Base-by-base conservation (phyloP, 352 stramenopile species). In the Phytophthora tentaculata region DNA sequence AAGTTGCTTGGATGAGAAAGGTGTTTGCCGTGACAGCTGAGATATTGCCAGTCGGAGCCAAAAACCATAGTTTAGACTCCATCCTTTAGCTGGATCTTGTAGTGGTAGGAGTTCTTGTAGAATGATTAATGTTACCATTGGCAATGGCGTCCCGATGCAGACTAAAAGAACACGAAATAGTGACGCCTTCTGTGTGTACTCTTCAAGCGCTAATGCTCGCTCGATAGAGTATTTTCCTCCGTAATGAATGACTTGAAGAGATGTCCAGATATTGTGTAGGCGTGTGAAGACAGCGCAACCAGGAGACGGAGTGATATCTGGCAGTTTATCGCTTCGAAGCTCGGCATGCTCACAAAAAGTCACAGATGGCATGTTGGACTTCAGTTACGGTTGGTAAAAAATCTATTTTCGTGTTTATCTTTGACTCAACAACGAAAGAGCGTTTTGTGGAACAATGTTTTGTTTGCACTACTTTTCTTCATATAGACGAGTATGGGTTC, bases 161-260 rank as follows among this genome's bases (percentile, higher is more conserved):
- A 73, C 52, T 1, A 67, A 6, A 0, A 76, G 5, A 10, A 54
- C 63, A 17, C 55, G 63, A 13, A 12, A 43, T 1, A 76, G 20
- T 20, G 56, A 56, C n/a, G 63, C 63, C 1, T 49, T 67, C 5
- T 17, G 61, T 6, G 37, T 60, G 20, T 66, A 72, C 6, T 64
- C 19, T 9, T 64, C 47, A 0, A 75, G 32, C 1, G 61, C 56
- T 0, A 68, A 41, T 13, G 20, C 19, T 16, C 62, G 51, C n/a
- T 75, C 56, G 4, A 75, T 57, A 0, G 67, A 71, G 22, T 68
- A 71, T 10, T 56, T 74, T 0, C 66, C 66, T 13, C 67, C 56
- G 10, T 66, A 32, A 17, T 74, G 61, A 28, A 55, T 70, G 1
- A 70, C 41, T 66, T 74, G 67, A 4, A 61, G 28, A 5, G 51